These are phyloP conservation scores for Verticillium tricorpus DNA, from an alignment of 2,329 filamentous ascomycete genomes.

Conservation along the genomic window DNA sequence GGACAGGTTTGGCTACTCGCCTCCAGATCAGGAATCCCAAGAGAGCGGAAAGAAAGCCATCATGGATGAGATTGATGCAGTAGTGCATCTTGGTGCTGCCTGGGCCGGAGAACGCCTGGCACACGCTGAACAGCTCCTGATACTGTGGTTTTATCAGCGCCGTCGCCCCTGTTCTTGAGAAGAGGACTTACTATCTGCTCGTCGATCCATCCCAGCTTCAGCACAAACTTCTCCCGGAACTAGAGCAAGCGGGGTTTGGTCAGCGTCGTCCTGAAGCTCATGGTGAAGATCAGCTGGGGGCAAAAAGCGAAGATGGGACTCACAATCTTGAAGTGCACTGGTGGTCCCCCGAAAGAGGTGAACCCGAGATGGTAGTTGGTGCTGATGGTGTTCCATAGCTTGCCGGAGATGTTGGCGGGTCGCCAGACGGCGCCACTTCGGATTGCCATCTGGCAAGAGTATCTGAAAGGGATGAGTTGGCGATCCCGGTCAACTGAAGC, in stretches of 20 bases:
- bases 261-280: not conserved
- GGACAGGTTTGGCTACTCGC: constrained; percentile 24
- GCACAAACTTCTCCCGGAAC: constrained; percentile 58
- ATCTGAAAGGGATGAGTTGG: too few species aligned
- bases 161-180: too few species aligned
- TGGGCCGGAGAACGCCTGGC: constrained; percentile 63
- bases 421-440: not conserved
- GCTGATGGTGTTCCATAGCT: not conserved
- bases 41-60: constrained; percentile 53
- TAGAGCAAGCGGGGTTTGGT: constrained; percentile 11
- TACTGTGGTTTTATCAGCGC: constrained; percentile 39
- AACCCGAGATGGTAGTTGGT: constrained; percentile 57
- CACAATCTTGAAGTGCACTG: constrained; percentile 65
- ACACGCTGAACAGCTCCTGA: constrained; percentile 67
- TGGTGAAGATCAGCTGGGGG: too few species aligned
- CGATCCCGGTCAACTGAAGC: too few species aligned
- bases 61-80: constrained; percentile 60
- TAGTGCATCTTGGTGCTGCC: constrained; percentile 69
- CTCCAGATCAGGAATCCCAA: constrained; percentile 61
- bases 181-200: constrained; percentile 52
- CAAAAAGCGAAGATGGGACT: constrained; percentile 7
- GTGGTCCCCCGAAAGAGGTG: constrained; percentile 62
- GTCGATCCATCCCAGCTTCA: constrained; percentile 59
- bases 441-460: not conserved
- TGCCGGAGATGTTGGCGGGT: not conserved